Base-by-base conservation (phyloP, 345 rosid genomes). In the Moricandia arvensis region DNA sequence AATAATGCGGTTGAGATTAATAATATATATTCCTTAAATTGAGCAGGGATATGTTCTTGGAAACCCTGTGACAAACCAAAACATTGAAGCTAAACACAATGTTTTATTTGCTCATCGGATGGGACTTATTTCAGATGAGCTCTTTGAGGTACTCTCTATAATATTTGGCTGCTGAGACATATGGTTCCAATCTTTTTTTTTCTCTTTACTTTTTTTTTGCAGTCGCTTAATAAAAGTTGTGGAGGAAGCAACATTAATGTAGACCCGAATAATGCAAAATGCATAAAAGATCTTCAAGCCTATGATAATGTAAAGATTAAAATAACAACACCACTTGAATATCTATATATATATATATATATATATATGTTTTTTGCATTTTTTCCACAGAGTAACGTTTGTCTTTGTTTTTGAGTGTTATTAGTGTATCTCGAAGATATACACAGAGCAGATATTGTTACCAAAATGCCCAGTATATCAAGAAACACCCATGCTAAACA, bases 1-100 rank as follows among this genome's bases (percentile, higher is more conserved):
- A 24, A 34, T 72, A 47, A 47, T 59, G 16, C 43, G 11, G 57
- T 1, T 74, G 11, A 66, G 35, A 24, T 21, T 61, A 49, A 60
- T 43, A 8, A 62, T 33, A 59, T n/a, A n/a, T 4, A 15, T 59
- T 45, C 7, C 8, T n/a, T 12, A 31, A 45, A 2, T 59, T 59
- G 73, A 69, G 38, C 66, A 77, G 76, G 80, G 80, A 7, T 77
- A 77, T 71, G 54, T 77, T 31, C 76, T 77, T 57, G 80, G 80
- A 35, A 77, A 77, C 68, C 80, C 80, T 55, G 0, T 34, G 8
- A 10, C 47, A 63, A 8, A 70, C 10, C 0, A 0, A 3, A 11
- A 71, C 16, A 0, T 31, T 4, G 62, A 69, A 12, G 1, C 3
- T 11, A 47, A 49, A 16, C 34, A 69, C 21, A 13, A 3, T 18